Evolutionary conservation across 371 early-diverging fungal genomes (phyloP), one percentile per base, ranked within the genome.

Genomic region (Mortierella sp.): DNA sequence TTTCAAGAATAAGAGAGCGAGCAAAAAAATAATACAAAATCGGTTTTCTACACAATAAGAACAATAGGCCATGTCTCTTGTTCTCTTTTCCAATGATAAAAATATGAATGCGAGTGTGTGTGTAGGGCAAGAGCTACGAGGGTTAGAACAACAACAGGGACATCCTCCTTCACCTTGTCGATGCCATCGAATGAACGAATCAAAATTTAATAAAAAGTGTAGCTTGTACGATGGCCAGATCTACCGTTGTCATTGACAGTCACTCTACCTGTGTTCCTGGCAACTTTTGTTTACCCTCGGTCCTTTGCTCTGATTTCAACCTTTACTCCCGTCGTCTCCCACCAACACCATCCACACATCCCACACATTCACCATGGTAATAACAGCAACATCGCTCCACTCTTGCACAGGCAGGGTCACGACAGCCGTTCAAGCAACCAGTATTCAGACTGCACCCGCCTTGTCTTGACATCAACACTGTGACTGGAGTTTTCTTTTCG

Each of bases 271-370:
- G 10, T 41, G 65, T 65, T 65, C 65, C 65, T 65, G 65, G 65
- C 49, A 35, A 14, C 51, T 76, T 76, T 76, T 76, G 76, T 76
- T 76, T 76, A 76, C 76, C 46, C 70, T 74, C 75, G 75, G 75
- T 44, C 75, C n/a, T 72, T 49, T 16, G 35, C 35, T 72, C 35
- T 32, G 35, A 72, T 49, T 43, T 35, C 35, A 35, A 29, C 49
- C 35, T 51, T 51, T 35, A 72, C 72, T 46, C 72, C 72, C 72
- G 46, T 49, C 72, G 35, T 72, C 32, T 32, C 8, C 72, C 38
- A 29, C 35, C 72, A 32, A 12, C 11, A 14, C 72, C 72, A 49
- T 49, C 72, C 29, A 44, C 49, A 35, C 54, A 35, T 55, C 70
- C 54, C 35, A 54, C 44, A 54, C 44, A 54, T 68, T 41, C 71